Evolutionary conservation across 2,329 filamentous ascomycete species (phyloP).

Genomic region (Botrytis pseudocinerea): DNA sequence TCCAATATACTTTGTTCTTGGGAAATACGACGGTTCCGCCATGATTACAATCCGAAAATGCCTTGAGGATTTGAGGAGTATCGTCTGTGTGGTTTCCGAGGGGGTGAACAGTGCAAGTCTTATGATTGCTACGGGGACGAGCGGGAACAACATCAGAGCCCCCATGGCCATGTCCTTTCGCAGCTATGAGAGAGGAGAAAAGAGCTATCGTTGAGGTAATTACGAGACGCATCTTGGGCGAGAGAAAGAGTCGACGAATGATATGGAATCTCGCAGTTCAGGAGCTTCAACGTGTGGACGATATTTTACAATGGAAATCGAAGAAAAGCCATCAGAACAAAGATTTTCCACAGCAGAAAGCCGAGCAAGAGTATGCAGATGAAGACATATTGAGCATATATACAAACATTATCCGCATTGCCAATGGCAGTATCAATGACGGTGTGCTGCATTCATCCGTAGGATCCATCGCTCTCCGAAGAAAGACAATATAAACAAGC

Average conservation of each 20-base stretch:
- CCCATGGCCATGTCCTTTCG: neutral
- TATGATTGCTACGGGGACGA: conserved; percentile 20
- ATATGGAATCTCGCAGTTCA: neutral
- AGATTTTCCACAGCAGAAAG: neutral
- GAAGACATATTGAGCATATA: conserved; percentile 7
- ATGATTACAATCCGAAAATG: conserved; percentile 51
- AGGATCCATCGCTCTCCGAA: neutral
- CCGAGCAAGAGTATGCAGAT: neutral
- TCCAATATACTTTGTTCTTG: conserved; percentile 51
- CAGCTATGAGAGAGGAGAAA: conserved; percentile 6
- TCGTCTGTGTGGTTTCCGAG: conserved; percentile 49
- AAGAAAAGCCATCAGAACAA: neutral
- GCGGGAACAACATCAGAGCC: conserved; percentile 13
- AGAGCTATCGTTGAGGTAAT: neutral
- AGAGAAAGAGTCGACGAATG: neutral
- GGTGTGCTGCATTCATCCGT: neutral
- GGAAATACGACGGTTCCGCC: conserved; percentile 54
- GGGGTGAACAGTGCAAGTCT: conserved; percentile 45
- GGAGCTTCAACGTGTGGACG: neutral
- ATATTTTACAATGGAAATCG: neutral
- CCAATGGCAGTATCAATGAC: neutral
- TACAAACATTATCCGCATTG: neutral
- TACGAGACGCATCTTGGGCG: conserved; percentile 7
- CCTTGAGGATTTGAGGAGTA: conserved; percentile 52
- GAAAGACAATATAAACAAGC: neutral